Percentiles rank a stretch among this genome's conserved stretches.
Conservation (phyloP, 2,329 filamentous ascomycete genomes). For the Colletotrichum costaricense region DNA sequence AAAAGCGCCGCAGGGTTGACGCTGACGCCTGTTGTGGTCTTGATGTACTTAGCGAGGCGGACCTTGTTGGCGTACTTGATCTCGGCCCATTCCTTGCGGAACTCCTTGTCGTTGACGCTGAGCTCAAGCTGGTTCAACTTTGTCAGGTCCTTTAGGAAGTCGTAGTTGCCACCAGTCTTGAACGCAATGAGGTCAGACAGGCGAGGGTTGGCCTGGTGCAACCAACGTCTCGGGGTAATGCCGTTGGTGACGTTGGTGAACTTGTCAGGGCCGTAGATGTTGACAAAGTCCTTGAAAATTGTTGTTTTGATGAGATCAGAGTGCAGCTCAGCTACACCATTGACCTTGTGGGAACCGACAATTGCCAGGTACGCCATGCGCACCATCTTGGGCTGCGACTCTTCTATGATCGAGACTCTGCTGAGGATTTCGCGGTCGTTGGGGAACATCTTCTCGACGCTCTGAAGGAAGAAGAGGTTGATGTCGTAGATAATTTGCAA, state of each 20-base stretch:
- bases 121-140: constrained; percentile 86
- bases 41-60: constrained; percentile 90
- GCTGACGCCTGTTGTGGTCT: constrained; percentile 79
- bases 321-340: constrained; percentile 96
- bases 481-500: constrained; percentile 98
- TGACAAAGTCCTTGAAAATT: constrained; percentile 99
- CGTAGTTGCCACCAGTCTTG: constrained; percentile 85
- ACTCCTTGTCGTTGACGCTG: constrained; percentile 86
- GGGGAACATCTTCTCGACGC: constrained; percentile 90
- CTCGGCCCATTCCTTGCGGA: constrained; percentile 94
- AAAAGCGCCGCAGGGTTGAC: constrained; percentile 93
- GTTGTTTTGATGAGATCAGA: constrained; percentile 98
- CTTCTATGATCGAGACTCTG: constrained; percentile 97
- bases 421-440: constrained; percentile 86
- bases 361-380: constrained; percentile 96
- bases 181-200: constrained; percentile 92
- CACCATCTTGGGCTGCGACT: constrained; percentile 96
- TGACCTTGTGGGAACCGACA: constrained; percentile 98
- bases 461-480: constrained; percentile 93
- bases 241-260: constrained; percentile 99
- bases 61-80: constrained; percentile 98
- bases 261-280: constrained; percentile 94
- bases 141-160: constrained; percentile 91
- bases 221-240: constrained; percentile 94
- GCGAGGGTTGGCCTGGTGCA: constrained; percentile 96